Evolutionary conservation across 306 rosid genomes (phyloP), one percentile per base, ranked within the genome.

Genomic region (Albizia julibrissin): DNA sequence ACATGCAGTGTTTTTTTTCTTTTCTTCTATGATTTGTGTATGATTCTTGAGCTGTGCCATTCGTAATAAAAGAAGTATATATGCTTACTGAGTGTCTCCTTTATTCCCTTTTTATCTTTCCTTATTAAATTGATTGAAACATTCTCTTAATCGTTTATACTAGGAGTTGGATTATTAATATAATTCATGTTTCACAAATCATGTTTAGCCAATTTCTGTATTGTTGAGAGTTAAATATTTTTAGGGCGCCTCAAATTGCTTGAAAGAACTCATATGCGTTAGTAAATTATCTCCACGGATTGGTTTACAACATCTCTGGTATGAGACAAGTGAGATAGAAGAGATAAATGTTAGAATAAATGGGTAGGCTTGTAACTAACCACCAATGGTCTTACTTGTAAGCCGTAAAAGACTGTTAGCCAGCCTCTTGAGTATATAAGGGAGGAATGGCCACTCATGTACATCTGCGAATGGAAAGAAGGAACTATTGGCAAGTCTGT

Each of bases 1-100:
- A 15, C 75, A 54, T 84, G 58, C 73, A 40, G 65, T 39, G 67
- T 14, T 56, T 29, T 81, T 81, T 42, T 54, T 65, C 78, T n/a
- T 74, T 74, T 70, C 78, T 74, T 75, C 73, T 68, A 72, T 74
- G 68, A 22, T 5, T 27, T 62, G 62, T 66, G 34, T 42, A 40
- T 71, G 18, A 64, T 27, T 65, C 70, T 19, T 77, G 42, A 68
- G 52, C 24, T 67, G 66, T 73, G 29, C 65, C 67, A 79, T 80
- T 50, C 37, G 31, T 72, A 61, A 50, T 71, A 61, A 74, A 33
- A 69, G 44, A 43, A 69, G 29, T 81, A 46, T 47, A 24, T 31
- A 21, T 68, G 69, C 75, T 66, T 27, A 44, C 29, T 22, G 72
- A 59, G 29, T 43, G 70, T 69, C 34, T 69, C 71, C 24, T 66